Percentiles rank a stretch among this genome's conserved stretches.
Conservation (phyloP, 73 alveolate genomes). For the Paramecium sonneborni region DNA sequence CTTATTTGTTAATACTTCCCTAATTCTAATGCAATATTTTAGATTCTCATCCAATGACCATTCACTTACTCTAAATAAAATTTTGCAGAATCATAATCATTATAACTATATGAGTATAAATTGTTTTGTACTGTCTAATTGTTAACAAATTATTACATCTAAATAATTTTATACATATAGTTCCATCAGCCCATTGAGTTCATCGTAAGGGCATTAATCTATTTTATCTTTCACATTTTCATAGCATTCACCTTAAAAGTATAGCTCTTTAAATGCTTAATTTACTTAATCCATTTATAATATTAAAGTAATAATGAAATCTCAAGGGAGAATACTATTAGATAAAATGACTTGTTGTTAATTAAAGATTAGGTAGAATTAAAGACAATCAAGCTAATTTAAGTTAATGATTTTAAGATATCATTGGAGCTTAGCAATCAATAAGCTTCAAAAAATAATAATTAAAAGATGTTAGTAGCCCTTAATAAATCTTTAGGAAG, state of each 20-base stretch:
- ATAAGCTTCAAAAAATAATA: background rate
- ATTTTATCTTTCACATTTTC: background rate
- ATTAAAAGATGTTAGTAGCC: background rate
- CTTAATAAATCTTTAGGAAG: background rate
- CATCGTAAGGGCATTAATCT: background rate
- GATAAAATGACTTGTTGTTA: background rate
- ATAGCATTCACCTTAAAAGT: background rate
- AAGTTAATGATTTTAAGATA: background rate
- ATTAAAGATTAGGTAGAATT: background rate
- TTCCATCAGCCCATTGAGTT: background rate
- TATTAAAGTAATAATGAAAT: background rate
- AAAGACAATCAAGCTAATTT: background rate
- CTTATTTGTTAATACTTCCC: background rate
- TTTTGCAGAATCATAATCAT: background rate
- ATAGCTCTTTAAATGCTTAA: background rate
- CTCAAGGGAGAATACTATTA: background rate
- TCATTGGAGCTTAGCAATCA: background rate
- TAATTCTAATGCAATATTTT: background rate
- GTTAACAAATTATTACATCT: background rate
- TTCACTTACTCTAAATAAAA: background rate
- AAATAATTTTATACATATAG: background rate
- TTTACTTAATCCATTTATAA: background rate
- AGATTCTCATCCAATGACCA: background rate
- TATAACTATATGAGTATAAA: background rate
- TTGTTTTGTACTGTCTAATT: background rate